Percentiles rank a stretch among this genome's conserved stretches.
Evolutionary conservation across 1,284 basidiomycete species (phyloP).

Genomic region (Ceratobasidium sp.): DNA sequence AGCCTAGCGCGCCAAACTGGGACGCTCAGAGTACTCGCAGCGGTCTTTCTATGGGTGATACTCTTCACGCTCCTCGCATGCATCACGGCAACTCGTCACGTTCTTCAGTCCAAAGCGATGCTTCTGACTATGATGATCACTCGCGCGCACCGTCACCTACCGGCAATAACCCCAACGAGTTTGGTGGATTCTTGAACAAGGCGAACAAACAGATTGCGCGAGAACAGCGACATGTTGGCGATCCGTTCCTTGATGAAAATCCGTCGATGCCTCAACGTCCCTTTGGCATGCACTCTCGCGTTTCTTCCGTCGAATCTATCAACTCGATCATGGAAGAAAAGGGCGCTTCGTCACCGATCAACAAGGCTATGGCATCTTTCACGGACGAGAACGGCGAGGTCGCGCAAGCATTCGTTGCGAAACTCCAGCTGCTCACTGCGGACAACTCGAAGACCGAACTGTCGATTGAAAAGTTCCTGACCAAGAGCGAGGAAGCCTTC

Average conservation of each 20-base stretch:
- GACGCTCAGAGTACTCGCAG: constrained; percentile 54
- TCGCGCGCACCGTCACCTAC: constrained; percentile 54
- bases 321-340: constrained; percentile 92
- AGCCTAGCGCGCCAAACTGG: constrained; percentile 69
- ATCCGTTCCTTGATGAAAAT: constrained; percentile 81
- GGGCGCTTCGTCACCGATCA: constrained; percentile 80
- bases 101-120: constrained; percentile 64
- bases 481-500: constrained; percentile 92
- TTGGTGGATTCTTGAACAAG: constrained; percentile 83
- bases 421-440: constrained; percentile 79
- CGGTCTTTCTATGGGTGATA: constrained; percentile 51
- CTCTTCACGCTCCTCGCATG: constrained; percentile 55
- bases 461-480: constrained; percentile 90
- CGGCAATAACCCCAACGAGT: constrained; percentile 61
- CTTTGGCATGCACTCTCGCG: constrained; percentile 83
- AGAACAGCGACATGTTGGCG: constrained; percentile 79
- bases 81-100: constrained; percentile 54
- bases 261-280: constrained; percentile 72
- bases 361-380: constrained; percentile 94
- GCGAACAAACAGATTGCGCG: constrained; percentile 85
- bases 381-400: constrained; percentile 93
- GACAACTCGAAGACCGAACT: constrained; percentile 92
- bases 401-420: constrained; percentile 87
- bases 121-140: constrained; percentile 66
- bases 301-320: constrained; percentile 87